phyloP scores from a whole-genome alignment of 768 basidiomycete species.

The Russula griseocarnosa region DNA sequence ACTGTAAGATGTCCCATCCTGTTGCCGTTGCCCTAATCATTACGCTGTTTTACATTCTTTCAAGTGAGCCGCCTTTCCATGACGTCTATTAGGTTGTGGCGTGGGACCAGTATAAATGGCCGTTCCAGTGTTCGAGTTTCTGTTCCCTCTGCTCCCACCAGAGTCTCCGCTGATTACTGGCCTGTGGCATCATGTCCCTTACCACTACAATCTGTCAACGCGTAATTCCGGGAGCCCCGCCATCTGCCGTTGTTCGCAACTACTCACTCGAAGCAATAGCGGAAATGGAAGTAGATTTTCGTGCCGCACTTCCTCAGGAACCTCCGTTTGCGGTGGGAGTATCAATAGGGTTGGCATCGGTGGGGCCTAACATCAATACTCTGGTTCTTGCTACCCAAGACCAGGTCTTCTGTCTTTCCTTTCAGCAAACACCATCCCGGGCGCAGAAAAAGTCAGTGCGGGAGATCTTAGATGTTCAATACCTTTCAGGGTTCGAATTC shows the following conservation, averaged over 20 bases:
- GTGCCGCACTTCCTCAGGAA: neutral
- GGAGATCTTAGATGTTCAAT: slow-evolving; percentile 15
- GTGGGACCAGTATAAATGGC: neutral
- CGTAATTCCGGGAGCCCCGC: neutral
- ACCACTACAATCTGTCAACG: neutral
- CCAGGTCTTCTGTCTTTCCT: slow-evolving; percentile 8
- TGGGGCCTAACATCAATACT: neutral
- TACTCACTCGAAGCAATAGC: slow-evolving; percentile 2
- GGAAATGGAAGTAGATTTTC: slow-evolving; percentile 4
- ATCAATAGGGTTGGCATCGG: slow-evolving; percentile 1
- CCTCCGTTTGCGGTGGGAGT: neutral
- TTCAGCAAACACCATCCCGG: neutral
- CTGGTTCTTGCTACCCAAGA: slow-evolving; percentile 2
- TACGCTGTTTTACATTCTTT: neutral
- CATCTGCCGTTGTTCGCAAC: neutral
- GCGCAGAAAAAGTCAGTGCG: neutral
- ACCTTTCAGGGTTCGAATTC: slow-evolving; percentile 23
- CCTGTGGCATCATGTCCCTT: neutral
- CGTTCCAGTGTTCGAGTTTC: neutral
- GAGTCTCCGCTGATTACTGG: neutral
- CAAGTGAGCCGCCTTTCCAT: neutral
- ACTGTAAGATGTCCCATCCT: neutral
- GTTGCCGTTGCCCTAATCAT: neutral
- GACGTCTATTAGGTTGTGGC: neutral
- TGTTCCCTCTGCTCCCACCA: neutral